Base-by-base conservation (phyloP, 108 stramenopile genomes). In the Craspedostauros australis region DNA sequence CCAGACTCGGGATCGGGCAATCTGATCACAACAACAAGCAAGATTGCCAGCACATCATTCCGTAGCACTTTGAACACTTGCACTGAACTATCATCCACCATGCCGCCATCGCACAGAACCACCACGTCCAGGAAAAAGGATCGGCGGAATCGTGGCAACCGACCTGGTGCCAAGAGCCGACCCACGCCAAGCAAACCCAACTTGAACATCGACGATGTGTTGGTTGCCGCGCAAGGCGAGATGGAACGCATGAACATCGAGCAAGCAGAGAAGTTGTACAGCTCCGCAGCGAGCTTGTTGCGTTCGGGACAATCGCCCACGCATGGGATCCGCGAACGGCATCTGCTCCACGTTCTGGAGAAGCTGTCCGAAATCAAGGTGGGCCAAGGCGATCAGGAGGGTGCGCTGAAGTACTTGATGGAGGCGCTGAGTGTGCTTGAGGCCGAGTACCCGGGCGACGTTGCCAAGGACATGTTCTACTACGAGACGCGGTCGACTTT, bases 331-430 rank as follows among this genome's bases (percentile, higher is more conserved):
- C 5, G 22, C 39, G 30, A 37, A 26, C 33, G n/a, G 24, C 23
- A 31, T 12, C 54, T 85, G 43, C 29, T 79, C n/a, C 61, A 66
- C 6, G 68, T 84, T 8, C 58, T 90, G 44, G 84, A 79, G 43
- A 86, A 86, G 64, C 45, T 76, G 56, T 84, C 73, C 12, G 84
- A 90, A 54, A 46, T 66, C 31, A 76, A 84, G 39, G 82, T 81
- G 2, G 75, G 79, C 9, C 54, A 70, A 24, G 82, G 78, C 27
- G 76, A 90, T 70, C 69, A 55, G 18, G 83, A 80, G 14, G 80
- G 68, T 6, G 89, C 85, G 8, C 41, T 73, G 42, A 15, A 63
- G 5, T 62, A 85, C 43, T 91, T 84, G 68, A 39, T 72, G 46
- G 64, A 76, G 40, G 83, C 83, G 2, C 49, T 87, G 39, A 51